A percentile compares a stretch with the other conserved stretches of the same genome.
Conservation (phyloP, 768 basidiomycete species). For the Dacryopinax spathularia region DNA sequence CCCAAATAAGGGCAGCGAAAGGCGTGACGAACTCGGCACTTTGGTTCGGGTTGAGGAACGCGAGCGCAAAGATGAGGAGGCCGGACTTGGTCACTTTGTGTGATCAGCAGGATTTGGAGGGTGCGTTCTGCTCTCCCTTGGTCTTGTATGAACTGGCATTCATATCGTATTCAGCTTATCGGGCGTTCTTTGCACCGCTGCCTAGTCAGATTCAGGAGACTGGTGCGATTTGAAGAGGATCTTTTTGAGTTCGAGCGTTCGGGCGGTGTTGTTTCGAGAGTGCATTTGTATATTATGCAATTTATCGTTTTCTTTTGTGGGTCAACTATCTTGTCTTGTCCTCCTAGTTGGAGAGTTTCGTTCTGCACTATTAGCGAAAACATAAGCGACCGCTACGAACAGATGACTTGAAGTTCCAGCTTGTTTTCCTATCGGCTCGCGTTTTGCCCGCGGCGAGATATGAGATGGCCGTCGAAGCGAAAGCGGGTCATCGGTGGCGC, state of each 20-base stretch:
- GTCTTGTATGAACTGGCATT: neutral
- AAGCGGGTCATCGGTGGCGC: neutral
- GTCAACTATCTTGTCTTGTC: too few species aligned
- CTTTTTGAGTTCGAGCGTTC: neutral
- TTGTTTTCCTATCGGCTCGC: too few species aligned
- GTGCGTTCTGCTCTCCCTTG: slow-evolving; percentile 19
- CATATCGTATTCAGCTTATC: neutral
- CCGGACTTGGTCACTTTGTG: slow-evolving; percentile 63
- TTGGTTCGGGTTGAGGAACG: slow-evolving; percentile 80
- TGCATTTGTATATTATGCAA: neutral
- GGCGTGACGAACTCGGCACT: slow-evolving; percentile 63
- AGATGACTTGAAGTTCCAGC: too few species aligned
- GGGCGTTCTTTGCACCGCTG: neutral
- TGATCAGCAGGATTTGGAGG: slow-evolving; percentile 55
- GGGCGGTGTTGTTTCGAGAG: neutral
- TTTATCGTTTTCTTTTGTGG: too few species aligned
- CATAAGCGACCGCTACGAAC: too few species aligned
- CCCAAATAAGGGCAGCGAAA: slow-evolving; percentile 31
- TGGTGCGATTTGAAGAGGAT: neutral
- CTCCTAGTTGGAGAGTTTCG: too few species aligned
- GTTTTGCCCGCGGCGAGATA: too few species aligned
- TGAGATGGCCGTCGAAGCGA: neutral
- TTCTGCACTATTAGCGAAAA: too few species aligned
- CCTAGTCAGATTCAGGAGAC: neutral
- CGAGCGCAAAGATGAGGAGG: slow-evolving; percentile 66